Conservation (phyloP, 2,329 filamentous ascomycete species). For the Parafenestella ontariensis region DNA sequence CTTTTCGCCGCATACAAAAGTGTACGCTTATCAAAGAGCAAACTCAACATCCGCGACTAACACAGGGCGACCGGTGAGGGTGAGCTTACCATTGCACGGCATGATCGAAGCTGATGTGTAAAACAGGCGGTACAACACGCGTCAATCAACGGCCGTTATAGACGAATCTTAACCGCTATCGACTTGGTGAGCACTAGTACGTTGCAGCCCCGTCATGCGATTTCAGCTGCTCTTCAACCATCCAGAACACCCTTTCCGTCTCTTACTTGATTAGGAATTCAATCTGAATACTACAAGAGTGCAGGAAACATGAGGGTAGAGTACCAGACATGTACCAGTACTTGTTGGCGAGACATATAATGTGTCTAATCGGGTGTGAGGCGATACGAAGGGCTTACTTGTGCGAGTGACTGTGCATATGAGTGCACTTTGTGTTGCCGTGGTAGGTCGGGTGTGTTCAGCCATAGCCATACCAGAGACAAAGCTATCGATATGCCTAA, state of each 20-base stretch:
- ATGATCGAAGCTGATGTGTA: constrained; percentile 2
- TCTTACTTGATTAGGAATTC: neutral
- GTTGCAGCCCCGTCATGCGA: neutral
- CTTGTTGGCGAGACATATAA: neutral
- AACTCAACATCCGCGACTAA: neutral
- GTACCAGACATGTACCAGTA: neutral
- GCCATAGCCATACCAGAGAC: neutral
- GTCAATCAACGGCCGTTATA: neutral
- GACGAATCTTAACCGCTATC: neutral
- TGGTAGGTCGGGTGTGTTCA: neutral
- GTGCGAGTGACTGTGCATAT: neutral
- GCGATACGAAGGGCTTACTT: neutral
- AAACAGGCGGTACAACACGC: neutral
- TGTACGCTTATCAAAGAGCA: neutral
- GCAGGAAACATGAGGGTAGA: neutral
- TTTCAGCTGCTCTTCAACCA: too few species aligned
- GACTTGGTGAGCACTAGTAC: neutral
- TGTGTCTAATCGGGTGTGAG: neutral
- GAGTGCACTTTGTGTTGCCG: neutral
- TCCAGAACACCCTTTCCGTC: neutral
- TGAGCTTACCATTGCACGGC: constrained; percentile 6
- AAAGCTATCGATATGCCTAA: neutral
- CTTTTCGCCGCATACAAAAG: neutral
- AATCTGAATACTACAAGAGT: neutral
- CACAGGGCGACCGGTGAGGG: neutral